Conservation (phyloP, 257 asterid genomes). For the Henckelia pumila region DNA sequence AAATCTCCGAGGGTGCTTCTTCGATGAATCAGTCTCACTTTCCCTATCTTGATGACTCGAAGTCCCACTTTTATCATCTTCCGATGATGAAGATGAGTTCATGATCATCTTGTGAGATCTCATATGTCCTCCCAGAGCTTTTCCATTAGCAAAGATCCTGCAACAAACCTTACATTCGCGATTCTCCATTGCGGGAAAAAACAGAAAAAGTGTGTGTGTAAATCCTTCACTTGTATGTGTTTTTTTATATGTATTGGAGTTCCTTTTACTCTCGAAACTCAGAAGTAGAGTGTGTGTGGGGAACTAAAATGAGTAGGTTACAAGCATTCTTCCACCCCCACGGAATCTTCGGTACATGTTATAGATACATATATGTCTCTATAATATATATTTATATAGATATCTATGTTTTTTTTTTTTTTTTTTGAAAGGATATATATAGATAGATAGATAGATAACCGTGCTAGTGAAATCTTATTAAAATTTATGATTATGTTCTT, state of each 20-base stretch:
- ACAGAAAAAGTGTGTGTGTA: background rate
- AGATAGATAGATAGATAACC: no score
- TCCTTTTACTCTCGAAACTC: background rate
- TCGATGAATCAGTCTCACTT: no score
- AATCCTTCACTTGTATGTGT: constrained; percentile 24
- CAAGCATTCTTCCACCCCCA: background rate
- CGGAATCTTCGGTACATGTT: background rate
- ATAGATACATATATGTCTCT: no score
- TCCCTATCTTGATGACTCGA: constrained; percentile 48
- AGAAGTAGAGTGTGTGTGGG: background rate
- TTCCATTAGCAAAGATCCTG: constrained; percentile 61
- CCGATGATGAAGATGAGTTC: background rate
- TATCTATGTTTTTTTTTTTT: no score
- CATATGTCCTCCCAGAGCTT: constrained; percentile 94
- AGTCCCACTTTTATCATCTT: no score
- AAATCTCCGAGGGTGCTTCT: background rate
- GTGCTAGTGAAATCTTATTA: no score
- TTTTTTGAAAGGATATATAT: no score
- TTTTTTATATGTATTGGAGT: constrained; percentile 10
- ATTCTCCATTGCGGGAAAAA: constrained; percentile 43
- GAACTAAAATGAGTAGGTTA: background rate
- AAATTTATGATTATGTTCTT: no score
- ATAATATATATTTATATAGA: no score
- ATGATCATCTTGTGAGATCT: constrained; percentile 74
- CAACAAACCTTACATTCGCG: constrained; percentile 73